phyloP scores from a whole-genome alignment of 2,329 filamentous ascomycete genomes.

The Alternaria alternata region DNA sequence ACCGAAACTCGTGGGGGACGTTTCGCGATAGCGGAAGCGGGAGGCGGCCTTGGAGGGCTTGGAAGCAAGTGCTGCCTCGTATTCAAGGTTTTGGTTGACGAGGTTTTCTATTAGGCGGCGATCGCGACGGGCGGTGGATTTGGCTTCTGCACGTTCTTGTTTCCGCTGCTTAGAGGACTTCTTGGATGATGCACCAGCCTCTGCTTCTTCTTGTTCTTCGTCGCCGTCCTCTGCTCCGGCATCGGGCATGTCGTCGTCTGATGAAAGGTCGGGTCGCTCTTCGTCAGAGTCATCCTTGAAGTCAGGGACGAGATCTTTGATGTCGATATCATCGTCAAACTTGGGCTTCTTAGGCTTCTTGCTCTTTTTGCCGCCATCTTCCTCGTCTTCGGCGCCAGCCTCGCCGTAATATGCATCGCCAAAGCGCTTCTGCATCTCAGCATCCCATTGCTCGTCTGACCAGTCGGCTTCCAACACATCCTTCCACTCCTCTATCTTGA shows the following conservation, averaged over 20 bases:
- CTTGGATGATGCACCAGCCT: slow-evolving; percentile 25
- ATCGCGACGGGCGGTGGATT: slow-evolving; percentile 81
- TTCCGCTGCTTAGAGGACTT: slow-evolving; percentile 58
- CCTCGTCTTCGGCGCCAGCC: slow-evolving; percentile 58
- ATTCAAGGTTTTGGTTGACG: slow-evolving; percentile 80
- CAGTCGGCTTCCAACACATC: slow-evolving; percentile 86
- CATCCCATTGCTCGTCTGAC: slow-evolving; percentile 89
- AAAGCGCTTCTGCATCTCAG: slow-evolving; percentile 87
- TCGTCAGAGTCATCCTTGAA: slow-evolving; percentile 79
- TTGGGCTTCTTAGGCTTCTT: slow-evolving; percentile 81
- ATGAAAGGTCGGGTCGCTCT: slow-evolving; percentile 74
- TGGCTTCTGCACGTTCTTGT: slow-evolving; percentile 60
- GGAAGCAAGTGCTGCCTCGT: slow-evolving; percentile 69
- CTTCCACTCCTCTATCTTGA: slow-evolving; percentile 82
- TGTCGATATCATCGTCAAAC: slow-evolving; percentile 98
- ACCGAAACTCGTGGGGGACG: slow-evolving; percentile 87
- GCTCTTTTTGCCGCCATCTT: slow-evolving; percentile 43
- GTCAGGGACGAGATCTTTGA: slow-evolving; percentile 87
- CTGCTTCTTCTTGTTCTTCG: slow-evolving; percentile 18
- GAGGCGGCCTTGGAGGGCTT: slow-evolving; percentile 58
- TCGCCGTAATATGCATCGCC: slow-evolving; percentile 90
- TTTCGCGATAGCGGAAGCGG: slow-evolving; percentile 91
- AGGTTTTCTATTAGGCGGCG: slow-evolving; percentile 84
- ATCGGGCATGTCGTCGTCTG: slow-evolving; percentile 53
- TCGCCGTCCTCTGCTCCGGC: slow-evolving; percentile 54